Evolutionary conservation across 164 flowering plant genomes (phyloP).

Genomic region (Houttuynia cordata): DNA sequence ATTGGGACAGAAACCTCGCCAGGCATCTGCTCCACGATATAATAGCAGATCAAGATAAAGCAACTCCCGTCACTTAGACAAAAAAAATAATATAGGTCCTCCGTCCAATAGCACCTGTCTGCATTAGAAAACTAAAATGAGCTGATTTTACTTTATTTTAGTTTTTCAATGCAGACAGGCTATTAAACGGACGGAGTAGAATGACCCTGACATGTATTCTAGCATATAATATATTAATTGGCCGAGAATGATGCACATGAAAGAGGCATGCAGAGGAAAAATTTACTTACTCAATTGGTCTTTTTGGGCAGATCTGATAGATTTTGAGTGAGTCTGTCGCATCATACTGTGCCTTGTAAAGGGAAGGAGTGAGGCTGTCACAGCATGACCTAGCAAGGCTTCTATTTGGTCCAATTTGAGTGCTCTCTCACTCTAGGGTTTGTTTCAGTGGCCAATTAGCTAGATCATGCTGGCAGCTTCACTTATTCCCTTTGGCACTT

Average conservation of each 20-base stretch:
- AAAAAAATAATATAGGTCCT: neutral
- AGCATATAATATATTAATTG: no score
- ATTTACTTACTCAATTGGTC: conserved; percentile 11
- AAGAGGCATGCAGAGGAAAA: conserved; percentile 3
- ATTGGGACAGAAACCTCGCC: no score
- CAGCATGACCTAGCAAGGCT: conserved; percentile 74
- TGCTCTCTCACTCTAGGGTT: neutral
- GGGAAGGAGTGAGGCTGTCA: conserved; percentile 91
- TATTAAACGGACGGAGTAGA: no score
- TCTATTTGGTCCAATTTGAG: neutral
- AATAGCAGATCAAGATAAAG: neutral
- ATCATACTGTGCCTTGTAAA: conserved; percentile 24
- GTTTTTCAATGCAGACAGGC: no score
- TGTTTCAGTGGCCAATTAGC: conserved; percentile 18
- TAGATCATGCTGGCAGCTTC: conserved; percentile 99
- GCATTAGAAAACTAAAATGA: no score
- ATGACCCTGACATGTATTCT: no score
- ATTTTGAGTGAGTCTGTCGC: no score
- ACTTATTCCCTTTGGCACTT: conserved; percentile 45
- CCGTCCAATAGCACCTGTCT: no score
- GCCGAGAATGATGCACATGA: no score
- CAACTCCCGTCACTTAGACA: conserved; percentile 1
- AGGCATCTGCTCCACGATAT: no score
- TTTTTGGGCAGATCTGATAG: neutral
- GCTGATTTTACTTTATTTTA: no score